A percentile compares a stretch with the other conserved stretches of the same genome.
phyloP scores from a whole-genome alignment of 495 filamentous ascomycete genomes.

The Trichoderma virens region DNA sequence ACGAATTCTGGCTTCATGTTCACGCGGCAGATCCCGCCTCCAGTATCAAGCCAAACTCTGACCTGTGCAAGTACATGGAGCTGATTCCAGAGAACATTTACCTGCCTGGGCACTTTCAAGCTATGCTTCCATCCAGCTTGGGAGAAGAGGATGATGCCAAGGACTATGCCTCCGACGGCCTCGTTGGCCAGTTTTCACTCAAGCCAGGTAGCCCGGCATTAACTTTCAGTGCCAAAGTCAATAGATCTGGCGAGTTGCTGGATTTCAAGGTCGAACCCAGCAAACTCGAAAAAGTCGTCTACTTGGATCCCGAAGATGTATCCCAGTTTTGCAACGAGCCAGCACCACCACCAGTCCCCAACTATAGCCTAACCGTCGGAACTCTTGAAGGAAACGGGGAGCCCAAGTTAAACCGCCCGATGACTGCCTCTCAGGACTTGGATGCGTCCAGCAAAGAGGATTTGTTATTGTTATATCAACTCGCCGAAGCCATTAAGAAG shows the following conservation, averaged over 20 bases:
- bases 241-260: conserved; percentile 53
- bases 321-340: conserved; percentile 8
- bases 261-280: conserved; percentile 68
- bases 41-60: conserved; percentile 53
- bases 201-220: conserved; percentile 57
- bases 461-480: conserved; percentile 25
- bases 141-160: conserved; percentile 39
- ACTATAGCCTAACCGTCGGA: conserved; percentile 25
- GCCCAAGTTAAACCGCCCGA: conserved; percentile 17
- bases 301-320: conserved; percentile 29
- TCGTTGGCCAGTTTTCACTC: conserved; percentile 58
- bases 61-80: conserved; percentile 56
- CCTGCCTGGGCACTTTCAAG: conserved; percentile 58
- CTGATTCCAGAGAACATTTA: conserved; percentile 62
- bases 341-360: background rate
- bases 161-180: conserved; percentile 3
- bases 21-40: conserved; percentile 94
- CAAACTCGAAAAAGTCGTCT: conserved; percentile 61
- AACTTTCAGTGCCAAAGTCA: conserved; percentile 73
- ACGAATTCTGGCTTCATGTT: conserved; percentile 75
- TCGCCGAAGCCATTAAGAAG: conserved; percentile 29
- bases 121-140: conserved; percentile 51
- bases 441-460: conserved; percentile 23
- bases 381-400: conserved; percentile 5
- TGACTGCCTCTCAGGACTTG: conserved; percentile 28